Base-by-base conservation (phyloP, 441 rosid species). In the Francoa sonchifolia region DNA sequence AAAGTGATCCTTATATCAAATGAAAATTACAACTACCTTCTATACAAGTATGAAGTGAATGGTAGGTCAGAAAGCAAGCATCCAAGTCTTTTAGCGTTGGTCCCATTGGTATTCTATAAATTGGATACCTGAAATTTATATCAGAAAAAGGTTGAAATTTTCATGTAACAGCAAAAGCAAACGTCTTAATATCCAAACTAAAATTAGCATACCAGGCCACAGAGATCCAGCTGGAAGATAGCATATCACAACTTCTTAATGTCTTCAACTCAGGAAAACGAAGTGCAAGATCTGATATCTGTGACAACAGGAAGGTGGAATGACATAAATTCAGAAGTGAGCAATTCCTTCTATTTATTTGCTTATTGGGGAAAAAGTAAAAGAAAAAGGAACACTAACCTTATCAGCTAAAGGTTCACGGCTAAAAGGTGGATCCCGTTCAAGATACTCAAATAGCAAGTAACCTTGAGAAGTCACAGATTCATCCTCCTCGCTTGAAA, bases 51-150 rank as follows among this genome's bases (percentile, higher is more conserved):
- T 70, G 65, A 36, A 83, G 76, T 22, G 36, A 67, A 65, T 83
- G 95, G 42, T 72, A 83, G 1, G 95, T 83, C 57, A 79, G 63
- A 66, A 83, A 83, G 76, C 90, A 77, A 40, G 95, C 90, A 67
- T 79, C 87, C 48, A 83, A 59, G 48, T 79, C 84, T 54, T 66
- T 79, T 39, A 79, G 44, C 7, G 95, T 74, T 3, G 90, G 82
- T 44, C 80, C 87, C 8, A 80, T 83, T 22, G 95, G 95, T 63
- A 79, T 79, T 68, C 83, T 74, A 69, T 83, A 83, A 48, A 83
- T 75, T 42, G 95, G 95, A 54, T 79, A 83, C 95, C 90, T 79
- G 67, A 46, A 32, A 31, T 17, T 39, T 14, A 39, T 41, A 57
- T 0, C 18, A 43, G 6, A 21, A 52, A 39, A 64, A 59, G 47